Base-by-base conservation (phyloP, 2,329 filamentous ascomycete species). In the Parafenestella ontariensis region DNA sequence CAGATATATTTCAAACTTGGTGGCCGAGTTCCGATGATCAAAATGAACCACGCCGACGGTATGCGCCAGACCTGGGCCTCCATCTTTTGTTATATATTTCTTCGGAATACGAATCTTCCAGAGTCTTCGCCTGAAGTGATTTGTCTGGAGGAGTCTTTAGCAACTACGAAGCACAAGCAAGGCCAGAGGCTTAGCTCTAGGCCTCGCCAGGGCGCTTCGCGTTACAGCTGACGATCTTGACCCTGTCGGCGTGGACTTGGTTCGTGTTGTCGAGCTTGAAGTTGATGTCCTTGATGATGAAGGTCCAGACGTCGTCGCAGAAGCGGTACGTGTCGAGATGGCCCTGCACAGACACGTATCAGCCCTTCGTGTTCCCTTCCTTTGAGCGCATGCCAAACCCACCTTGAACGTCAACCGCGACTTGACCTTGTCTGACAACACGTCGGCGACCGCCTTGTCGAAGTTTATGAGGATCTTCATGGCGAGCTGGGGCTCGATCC, bases 301-400 rank as follows among this genome's bases (percentile, higher is more conserved):
- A 99, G 1, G 95, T 99, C 95, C 95, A 99, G 54, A 99, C 95
- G 80, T 99, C 95, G 79, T 99, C 95, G 81, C 95, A 99, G 84
- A 99, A 99, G 66, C 95, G 90, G 82, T 99, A 99, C 15, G 95
- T 98, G 76, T 98, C 93, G 60, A 99, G 88, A 73, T 96, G 95
- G 43, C 95, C 95, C 94, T 97, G 68, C 37, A 46, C 50, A 36
- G 20, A 15, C 37, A 9, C 49, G 47, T 7, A 55, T 73, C 37
- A 71, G 63, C 49, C 45, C 42, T 9, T 39, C 17, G 50, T 42
- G 48, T 45, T 50, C 21, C 31, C 47, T 48, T 17, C 26, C 31
- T 36, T 8, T 24, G 26, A 50, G 49, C 17, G 26, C 10, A 21
- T 33, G 47, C 21, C 34, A 52, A 47, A 61, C 76, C 74, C 80